Base-by-base conservation (phyloP, 2,329 filamentous ascomycete species). In the Endothia cerciana region DNA sequence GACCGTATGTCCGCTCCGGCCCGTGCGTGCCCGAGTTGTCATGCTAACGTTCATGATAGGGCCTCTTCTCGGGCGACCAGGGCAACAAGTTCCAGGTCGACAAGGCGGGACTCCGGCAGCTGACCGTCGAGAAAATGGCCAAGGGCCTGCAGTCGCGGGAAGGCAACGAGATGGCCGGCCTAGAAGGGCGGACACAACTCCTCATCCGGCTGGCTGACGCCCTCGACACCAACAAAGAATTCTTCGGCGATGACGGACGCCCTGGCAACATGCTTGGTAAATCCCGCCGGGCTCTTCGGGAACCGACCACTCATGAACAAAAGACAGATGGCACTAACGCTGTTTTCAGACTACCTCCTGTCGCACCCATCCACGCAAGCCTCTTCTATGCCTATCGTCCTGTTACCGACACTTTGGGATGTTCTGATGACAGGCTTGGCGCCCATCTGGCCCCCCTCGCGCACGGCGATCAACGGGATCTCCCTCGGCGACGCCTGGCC, bases 401-500 rank as follows among this genome's bases (percentile, higher is more conserved):
- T 91, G 13, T 82, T 98, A 15, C 92, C 94, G 1, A 94, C 94
- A 0, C 83, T 99, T 8, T 99, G 95, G 95, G 89, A 89, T 68
- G 88, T 94, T 1, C 86, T 99, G 13, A 96, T 97, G 88, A 89
- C 93, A 65, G 93, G 93, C 8, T 83, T 99, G 11, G 86, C 88
- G 4, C 86, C 90, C 0, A 96, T 98, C 75, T 99, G 95, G 95
- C 94, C 95, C 0, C 80, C 87, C 0, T 92, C 92, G 0, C 89
- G 94, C 69, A 97, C 94, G 0, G 88, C 91, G 69, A 90, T 99
- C 71, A 92, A 97, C 74, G 93, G 93, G 1, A 85, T 92, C 36
- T 88, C 93, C 0, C 87, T 99, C 19, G 95, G 95, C 64, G 95
- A 99, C 75, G 94, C 95, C 30, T 99, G 95, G 95, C 91, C 90